Base-by-base conservation (phyloP, 495 filamentous ascomycete species). In the Achaetomiella virescens region DNA sequence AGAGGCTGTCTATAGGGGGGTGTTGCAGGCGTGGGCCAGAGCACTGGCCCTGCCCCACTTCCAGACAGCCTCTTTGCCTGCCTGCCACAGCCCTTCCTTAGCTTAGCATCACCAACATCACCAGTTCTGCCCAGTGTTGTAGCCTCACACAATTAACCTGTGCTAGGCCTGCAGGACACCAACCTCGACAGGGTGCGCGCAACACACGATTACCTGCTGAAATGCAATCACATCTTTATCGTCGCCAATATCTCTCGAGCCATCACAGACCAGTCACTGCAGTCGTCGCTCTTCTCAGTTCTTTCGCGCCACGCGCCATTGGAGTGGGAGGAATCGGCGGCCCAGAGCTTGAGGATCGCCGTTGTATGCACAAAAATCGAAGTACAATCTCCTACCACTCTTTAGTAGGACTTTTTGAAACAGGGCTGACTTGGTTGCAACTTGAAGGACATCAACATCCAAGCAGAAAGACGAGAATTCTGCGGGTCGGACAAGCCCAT, bases 161-260 rank as follows among this genome's bases (percentile, higher is more conserved):
- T 20, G 10, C 38, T 20, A 41, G n/a, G 38, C 11, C 17, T 41
- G 38, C 38, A 41, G 24, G 43, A 46, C 24, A 46, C 43, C 12
- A 46, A 46, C 24, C 43, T 46, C 8, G 43, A 22, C 43, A 10
- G 43, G 43, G 43, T 46, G 43, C 24, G 43, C 43, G 43, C 43
- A n/a, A 46, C 43, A 4, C 43, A 46, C 43, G 43, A 46, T 9
- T 46, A 46, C 15, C 43, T 46, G 43, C 12, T 29, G 22, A 11
- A n/a, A 18, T 46, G 43, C 43, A 46, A 46, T 25, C 43, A 46
- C 43, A 46, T 46, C 43, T 27, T 46, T 18, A 29, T 46, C 24
- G 43, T 46, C 12, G 24, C 43, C 43, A 46, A 46, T 5, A 46
- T 46, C 24, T 29, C 24, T 7, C 43, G 43, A 15, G 43, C 43